Base-by-base conservation (phyloP, 148 eudicot genomes). In the Amaranthus palmeri region DNA sequence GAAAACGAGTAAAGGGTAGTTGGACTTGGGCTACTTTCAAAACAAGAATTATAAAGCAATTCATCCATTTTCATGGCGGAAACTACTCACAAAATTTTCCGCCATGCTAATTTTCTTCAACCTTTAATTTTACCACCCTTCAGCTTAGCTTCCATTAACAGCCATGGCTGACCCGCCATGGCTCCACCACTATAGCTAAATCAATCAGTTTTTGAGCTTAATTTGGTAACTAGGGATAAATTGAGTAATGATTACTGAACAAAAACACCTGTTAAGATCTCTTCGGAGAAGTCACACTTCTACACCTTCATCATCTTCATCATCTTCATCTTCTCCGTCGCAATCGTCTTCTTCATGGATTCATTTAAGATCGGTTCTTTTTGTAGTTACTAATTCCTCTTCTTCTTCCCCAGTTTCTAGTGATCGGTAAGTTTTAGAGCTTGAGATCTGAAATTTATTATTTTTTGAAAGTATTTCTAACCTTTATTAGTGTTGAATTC, bases 311-410 rank as follows among this genome's bases (percentile, higher is more conserved):
- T 25, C 36, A 25, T 25, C 36, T 41, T 68, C 83, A 40, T 52
- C 85, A 5, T 64, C 83, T 8, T 77, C 88, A 12, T 71, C 84
- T 36, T 68, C 67, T 8, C 58, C 82, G 6, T 81, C 82, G 41
- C 64, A 82, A 2, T 69, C 85, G 5, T 67, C 78, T 1, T 74
- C 87, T 63, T 79, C 92, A 25, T 88, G 90, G 93, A 72, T 86
- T 81, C 88, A 83, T 71, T 74, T 86, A 80, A 72, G 93, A 83
- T 88, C 90, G 64, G 88, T 86, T 67, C 76, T 86, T 13, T 83
- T 85, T 67, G 84, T 85, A 9, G 90, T 85, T 74, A 84, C 88
- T 9, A 65, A 48, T 56, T 86, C 36, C 36, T 25, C 36, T 25
- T 25, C 36, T 25, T 78, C 88, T 72, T 76, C 86, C 64, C 79